These are phyloP conservation scores for Penicillium chermesinum DNA, from an alignment of 495 filamentous ascomycete genomes.

Conservation along the genomic window DNA sequence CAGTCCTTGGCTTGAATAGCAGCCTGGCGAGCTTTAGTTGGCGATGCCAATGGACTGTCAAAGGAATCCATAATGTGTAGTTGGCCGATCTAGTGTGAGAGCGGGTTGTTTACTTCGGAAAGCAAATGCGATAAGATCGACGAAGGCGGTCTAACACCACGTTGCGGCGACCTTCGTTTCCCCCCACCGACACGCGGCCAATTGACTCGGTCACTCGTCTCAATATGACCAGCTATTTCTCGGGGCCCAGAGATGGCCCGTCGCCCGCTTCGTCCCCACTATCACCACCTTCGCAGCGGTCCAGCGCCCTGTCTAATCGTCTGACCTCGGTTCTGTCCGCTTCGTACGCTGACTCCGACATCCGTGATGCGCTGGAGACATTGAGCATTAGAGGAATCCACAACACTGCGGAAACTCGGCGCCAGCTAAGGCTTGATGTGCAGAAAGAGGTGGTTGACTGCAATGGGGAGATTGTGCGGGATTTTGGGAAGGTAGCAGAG, in stretches of 20 bases:
- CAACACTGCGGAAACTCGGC: slow-evolving; percentile 75
- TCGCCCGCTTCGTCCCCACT: slow-evolving; percentile 30
- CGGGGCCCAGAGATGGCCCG: slow-evolving; percentile 26
- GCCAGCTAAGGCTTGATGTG: slow-evolving; percentile 74
- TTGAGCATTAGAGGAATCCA: slow-evolving; percentile 65
- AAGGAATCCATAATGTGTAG: slow-evolving; percentile 17
- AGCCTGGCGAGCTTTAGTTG: slow-evolving; percentile 44
- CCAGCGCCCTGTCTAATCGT: slow-evolving; percentile 67
- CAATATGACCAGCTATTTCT: slow-evolving; percentile 43
- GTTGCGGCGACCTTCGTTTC: slow-evolving; percentile 16
- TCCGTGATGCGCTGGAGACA: slow-evolving; percentile 74
- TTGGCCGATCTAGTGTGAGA: not conserved
- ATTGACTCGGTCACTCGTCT: slow-evolving; percentile 3
- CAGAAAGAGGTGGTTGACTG: slow-evolving; percentile 91
- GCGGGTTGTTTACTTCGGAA: not conserved
- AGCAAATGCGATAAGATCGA: slow-evolving; percentile 27
- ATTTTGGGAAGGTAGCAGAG: slow-evolving; percentile 89
- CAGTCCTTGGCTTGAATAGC: slow-evolving; percentile 71
- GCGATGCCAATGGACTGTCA: slow-evolving; percentile 40
- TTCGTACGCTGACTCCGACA: slow-evolving; percentile 89
- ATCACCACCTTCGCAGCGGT: slow-evolving; percentile 34
- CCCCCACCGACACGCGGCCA: slow-evolving; percentile 7
- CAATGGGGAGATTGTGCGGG: slow-evolving; percentile 85
- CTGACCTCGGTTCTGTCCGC: slow-evolving; percentile 81
- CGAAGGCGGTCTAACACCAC: slow-evolving; percentile 18